Evolutionary conservation across 331 rosid genomes (phyloP), one percentile per base, ranked within the genome.

Genomic region (Malus hybrid): DNA sequence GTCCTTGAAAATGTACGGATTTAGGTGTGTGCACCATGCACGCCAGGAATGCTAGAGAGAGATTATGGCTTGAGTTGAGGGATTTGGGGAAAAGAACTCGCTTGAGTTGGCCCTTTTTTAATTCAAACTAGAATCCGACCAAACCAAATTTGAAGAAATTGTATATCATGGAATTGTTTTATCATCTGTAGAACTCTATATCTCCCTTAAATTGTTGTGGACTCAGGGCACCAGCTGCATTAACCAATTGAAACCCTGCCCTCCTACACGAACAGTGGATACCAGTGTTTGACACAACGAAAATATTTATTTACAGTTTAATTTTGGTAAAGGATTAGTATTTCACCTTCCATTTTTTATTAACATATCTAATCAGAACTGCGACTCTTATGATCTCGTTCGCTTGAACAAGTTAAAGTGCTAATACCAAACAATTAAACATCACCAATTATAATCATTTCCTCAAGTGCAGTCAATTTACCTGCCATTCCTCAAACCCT

Each of bases 401-500:
- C 6, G n/a, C 57, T 52, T 52, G 57, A 52, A 52, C 57, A 39
- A 39, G 46, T 39, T 9, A 39, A 6, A 6, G n/a, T 52, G 57
- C 57, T 52, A 52, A 52, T 52, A 52, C 4, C 1, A 62, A 65
- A 65, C 15, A 65, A 65, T 4, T 32, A 0, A 70, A 57, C 33
- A 12, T 24, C 31, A 60, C 46, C 13, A 29, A 28, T 59, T 56
- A 19, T 27, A 52, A 31, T 19, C 34, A 72, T 55, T 62, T 50
- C 32, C 9, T 36, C 71, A 69, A 80, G 57, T 52, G 55, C 6
- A 42, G 71, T 19, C 10, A 68, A 79, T 82, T 81, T 81, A 92
- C 99, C 97, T 87, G 85, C 99, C 99, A 95, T 73, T 95, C 98
- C 78, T 88, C 87, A 70, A 85, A 57, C 28, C 98, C 99, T 85